Percentiles rank a stretch among this genome's conserved stretches.
Evolutionary conservation across 192 early-diverging fungal species (phyloP).

Genomic region (Backusella tarrabulga): DNA sequence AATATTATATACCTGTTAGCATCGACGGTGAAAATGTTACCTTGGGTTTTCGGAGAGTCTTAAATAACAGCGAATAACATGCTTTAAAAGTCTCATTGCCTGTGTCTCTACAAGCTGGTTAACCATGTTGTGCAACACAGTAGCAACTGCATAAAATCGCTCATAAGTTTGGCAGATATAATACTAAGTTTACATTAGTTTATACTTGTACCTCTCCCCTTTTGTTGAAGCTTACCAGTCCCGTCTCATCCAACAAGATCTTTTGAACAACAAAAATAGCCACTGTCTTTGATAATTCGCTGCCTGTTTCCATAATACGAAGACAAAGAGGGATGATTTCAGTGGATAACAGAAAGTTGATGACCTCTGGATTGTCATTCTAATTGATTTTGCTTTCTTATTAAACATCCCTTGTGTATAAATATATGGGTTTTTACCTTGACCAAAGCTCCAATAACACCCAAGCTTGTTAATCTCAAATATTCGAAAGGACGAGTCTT

Average conservation of each 20-base stretch:
- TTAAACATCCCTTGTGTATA: background rate
- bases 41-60: conserved; percentile 89
- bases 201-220: conserved; percentile 27
- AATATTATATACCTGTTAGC: too few species aligned
- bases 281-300: conserved; percentile 95
- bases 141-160: conserved; percentile 93
- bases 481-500: conserved; percentile 97
- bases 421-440: conserved; percentile 55
- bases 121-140: conserved; percentile 93
- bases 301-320: conserved; percentile 97
- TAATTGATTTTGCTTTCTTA: background rate
- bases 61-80: conserved; percentile 91
- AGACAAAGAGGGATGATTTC: conserved; percentile 98
- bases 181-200: conserved; percentile 31
- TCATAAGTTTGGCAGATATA: conserved; percentile 92
- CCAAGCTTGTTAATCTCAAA: conserved; percentile 87
- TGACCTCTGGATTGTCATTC: conserved; percentile 96
- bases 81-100: conserved; percentile 86
- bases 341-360: conserved; percentile 92
- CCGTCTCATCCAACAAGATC: conserved; percentile 92
- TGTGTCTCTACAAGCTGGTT: conserved; percentile 84
- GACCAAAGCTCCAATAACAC: conserved; percentile 95
- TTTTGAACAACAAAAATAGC: conserved; percentile 99
- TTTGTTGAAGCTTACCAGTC: conserved; percentile 49
- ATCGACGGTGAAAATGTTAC: conserved; percentile 13